Conservation (phyloP, 2,329 filamentous ascomycete genomes). For the Penicillium concentricum region DNA sequence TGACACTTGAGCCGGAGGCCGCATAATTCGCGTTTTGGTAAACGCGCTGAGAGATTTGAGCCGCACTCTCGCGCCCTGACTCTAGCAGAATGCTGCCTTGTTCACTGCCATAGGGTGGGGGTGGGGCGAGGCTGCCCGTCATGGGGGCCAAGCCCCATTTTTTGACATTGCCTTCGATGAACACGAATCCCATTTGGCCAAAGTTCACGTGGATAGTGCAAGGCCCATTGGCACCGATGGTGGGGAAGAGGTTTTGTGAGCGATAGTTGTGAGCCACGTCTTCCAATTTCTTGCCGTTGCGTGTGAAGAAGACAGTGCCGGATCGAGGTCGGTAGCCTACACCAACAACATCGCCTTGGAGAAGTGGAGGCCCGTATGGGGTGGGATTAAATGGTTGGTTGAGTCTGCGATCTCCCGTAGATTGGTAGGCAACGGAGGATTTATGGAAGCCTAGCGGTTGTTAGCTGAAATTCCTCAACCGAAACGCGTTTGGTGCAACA, state of each 20-base stretch:
- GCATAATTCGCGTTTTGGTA: conserved; percentile 63
- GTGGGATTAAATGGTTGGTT: conserved; percentile 87
- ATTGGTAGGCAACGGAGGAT: conserved; percentile 87
- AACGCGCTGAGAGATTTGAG: conserved; percentile 40
- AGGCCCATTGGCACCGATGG: conserved; percentile 92
- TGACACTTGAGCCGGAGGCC: conserved; percentile 75
- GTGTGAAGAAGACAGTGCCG: conserved; percentile 94
- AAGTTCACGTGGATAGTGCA: conserved; percentile 95
- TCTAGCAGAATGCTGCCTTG: conserved; percentile 95
- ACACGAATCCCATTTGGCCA: conserved; percentile 95
- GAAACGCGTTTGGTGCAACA: conserved; percentile 2
- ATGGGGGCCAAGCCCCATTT: conserved; percentile 98
- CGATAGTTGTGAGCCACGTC: conserved; percentile 92
- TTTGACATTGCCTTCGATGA: conserved; percentile 99
- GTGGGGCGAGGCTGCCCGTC: conserved; percentile 90
- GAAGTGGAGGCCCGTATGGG: conserved; percentile 76
- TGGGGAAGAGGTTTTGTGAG: conserved; percentile 94
- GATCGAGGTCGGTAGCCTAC: conserved; percentile 93
- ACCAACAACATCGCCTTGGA: conserved; percentile 93
- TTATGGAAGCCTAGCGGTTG: conserved; percentile 74
- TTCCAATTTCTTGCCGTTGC: conserved; percentile 95
- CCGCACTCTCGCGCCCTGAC: conserved; percentile 64
- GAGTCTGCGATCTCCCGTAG: conserved; percentile 78
- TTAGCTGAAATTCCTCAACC: conserved; percentile 7
- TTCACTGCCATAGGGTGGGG: conserved; percentile 94